Base-by-base conservation (phyloP, 225 moss, liverwort and hornwort species). In the Marchantia polymorpha region DNA sequence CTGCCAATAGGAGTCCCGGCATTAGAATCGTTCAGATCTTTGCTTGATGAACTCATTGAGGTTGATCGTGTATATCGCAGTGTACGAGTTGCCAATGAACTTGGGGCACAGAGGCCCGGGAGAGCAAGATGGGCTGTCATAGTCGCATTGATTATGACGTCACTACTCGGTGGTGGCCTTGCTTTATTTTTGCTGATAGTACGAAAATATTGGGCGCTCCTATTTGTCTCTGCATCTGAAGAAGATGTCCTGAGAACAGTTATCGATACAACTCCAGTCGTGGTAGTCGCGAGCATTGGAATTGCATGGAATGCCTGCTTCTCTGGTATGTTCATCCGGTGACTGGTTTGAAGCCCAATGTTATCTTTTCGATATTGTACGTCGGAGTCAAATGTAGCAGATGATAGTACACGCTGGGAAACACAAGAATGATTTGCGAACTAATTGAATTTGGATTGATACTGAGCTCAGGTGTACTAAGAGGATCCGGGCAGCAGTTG, bases 401-500 rank as follows among this genome's bases (percentile, higher is more conserved):
- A 69, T 50, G 49, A 22, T 19, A 16, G 23, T 47, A 19, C 30
- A 69, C 17, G 1, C 39, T 7, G 14, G 31, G 19, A 69, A 6
- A 15, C 15, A 47, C 69, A 69, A 12, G 47, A 39, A 17, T 16
- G 22, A 52, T 74, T 12, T 16, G 23, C 16, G 14, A 55, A 16
- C 8, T 39, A 59, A 75, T 27, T 59, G 54, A 14, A 10, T 12
- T 51, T 27, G 73, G 30, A 39, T 20, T 39, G 16, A 30, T 59
- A 39, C 39, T 39, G 26, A 50, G 79, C 12, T 54, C 78, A 81
- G 88, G 86, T 30, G 77, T 88, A 26, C 66, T 88, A 69, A 79
- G 85, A 74, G 88, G 88, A 69, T 88, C 88, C 49, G 88, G 88
- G 26, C 88, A 88, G 82, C 88, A 86, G 59, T 52, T 82, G 27